Base-by-base conservation (phyloP, 2,329 filamentous ascomycete species). In the Aspergillus novofumigatus region DNA sequence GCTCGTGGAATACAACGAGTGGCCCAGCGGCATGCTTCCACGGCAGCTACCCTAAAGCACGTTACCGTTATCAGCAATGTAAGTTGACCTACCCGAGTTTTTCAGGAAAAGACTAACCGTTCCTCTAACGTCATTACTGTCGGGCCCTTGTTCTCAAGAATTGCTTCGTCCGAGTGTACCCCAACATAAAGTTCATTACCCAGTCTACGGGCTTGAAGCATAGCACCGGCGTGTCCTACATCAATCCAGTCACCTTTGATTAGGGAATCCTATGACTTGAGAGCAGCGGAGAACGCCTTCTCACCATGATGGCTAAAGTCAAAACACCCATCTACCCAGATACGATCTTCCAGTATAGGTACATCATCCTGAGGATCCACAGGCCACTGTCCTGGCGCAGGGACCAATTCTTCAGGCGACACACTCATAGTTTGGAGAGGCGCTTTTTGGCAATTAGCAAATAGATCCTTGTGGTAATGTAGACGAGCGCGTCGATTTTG, bases 261-360 rank as follows among this genome's bases (percentile, higher is more conserved):
- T 54, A 55, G 51, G 52, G 47, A 26, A 26, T 25, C 38, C 44
- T 53, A 53, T 26, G 29, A 45, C 32, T 35, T 25, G 25, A 41
- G 53, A 52, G 25, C 41, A 53, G 47, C 25, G 45, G 23, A 41
- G 26, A 20, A 14, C 28, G 25, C 52, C 41, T 47, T 48, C 78
- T 64, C 75, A 91, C 90, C 94, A 74, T 97, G 94, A 75, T 99
- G 94, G 78, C 92, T 95, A 77, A 99, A 99, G 80, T 99, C 94
- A 79, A 97, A 99, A 81, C 94, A 99, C 61, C 94, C 94, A 74
- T 99, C 94, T 26, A 99, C 90, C 95, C 95, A 99, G 69, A 99
- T 90, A 64, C 93, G 87, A 67, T 90, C 86, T 56, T 88, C 81
- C 26, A 76, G 78, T 49, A 87, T 78, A 2, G 77, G 70, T 45